phyloP scores from a whole-genome alignment of 2,329 filamentous ascomycete species.

The Penicillium sp. region DNA sequence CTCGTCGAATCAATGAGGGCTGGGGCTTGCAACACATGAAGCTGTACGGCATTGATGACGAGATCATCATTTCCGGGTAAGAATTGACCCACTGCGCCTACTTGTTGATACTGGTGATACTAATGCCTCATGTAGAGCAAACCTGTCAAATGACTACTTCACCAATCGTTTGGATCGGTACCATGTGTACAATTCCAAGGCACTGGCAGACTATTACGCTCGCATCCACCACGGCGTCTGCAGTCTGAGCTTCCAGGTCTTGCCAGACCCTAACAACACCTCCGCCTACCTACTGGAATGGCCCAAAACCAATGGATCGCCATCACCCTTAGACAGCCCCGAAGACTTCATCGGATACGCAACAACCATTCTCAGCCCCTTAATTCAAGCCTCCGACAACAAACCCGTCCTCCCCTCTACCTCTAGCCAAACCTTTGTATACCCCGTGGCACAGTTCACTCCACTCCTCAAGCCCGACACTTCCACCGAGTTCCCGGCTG shows the following conservation, averaged over 20 bases:
- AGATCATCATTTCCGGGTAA: slow-evolving; percentile 89
- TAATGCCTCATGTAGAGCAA: slow-evolving; percentile 59
- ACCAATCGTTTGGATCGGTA: slow-evolving; percentile 94
- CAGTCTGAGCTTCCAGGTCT: slow-evolving; percentile 77
- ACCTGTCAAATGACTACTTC: slow-evolving; percentile 91
- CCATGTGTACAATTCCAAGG: slow-evolving; percentile 79
- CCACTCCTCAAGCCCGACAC: slow-evolving; percentile 76
- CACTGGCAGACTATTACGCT: slow-evolving; percentile 80
- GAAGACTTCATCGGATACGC: slow-evolving; percentile 69
- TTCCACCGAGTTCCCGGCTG: slow-evolving; percentile 84
- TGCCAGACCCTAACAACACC: slow-evolving; percentile 52
- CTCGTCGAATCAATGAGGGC: slow-evolving; percentile 91
- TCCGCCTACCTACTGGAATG: slow-evolving; percentile 64
- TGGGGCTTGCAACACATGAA: slow-evolving; percentile 99
- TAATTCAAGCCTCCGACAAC: slow-evolving; percentile 59
- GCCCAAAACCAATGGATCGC: slow-evolving; percentile 72
- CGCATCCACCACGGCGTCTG: slow-evolving; percentile 75
- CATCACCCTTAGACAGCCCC: slow-evolving; percentile 71
- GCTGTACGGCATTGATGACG: slow-evolving; percentile 91
- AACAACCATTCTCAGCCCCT: slow-evolving; percentile 63
- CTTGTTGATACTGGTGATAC: neutral
- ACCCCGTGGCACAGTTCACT: slow-evolving; percentile 84
- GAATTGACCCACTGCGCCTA: slow-evolving; percentile 12
- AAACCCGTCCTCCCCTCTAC: slow-evolving; percentile 33
- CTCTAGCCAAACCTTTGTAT: slow-evolving; percentile 70